A percentile compares a stretch with the other conserved stretches of the same genome.
Evolutionary conservation across 306 rosid genomes (phyloP).

Genomic region (Betula pendula): DNA sequence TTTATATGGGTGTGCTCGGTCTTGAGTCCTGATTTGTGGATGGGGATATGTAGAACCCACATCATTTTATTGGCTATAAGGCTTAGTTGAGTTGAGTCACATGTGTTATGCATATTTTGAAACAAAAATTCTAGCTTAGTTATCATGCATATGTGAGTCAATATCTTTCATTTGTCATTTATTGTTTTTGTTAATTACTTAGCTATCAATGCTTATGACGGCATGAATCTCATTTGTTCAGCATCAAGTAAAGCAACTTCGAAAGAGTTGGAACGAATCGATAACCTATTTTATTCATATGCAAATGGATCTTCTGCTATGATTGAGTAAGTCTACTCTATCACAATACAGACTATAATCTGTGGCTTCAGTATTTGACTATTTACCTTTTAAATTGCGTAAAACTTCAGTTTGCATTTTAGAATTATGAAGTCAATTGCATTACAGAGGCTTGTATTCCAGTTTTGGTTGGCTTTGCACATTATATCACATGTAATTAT

Average conservation of each 20-base stretch:
- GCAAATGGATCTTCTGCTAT: conserved; percentile 74
- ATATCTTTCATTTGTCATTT: neutral
- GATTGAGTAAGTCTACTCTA: conserved; percentile 77
- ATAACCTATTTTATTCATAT: conserved; percentile 63
- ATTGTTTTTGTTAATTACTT: conserved; percentile 1
- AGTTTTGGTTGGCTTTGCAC: neutral
- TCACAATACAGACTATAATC: neutral
- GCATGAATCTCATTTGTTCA: conserved; percentile 38
- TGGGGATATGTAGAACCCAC: neutral
- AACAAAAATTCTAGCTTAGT: neutral
- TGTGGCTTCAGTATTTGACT: neutral
- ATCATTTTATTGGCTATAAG: neutral
- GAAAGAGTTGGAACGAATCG: conserved; percentile 84
- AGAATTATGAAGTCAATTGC: neutral
- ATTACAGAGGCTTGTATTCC: neutral
- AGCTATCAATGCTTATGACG: neutral
- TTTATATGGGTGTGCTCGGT: too few species aligned
- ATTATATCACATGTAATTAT: neutral
- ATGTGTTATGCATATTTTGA: neutral
- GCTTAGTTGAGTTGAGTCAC: neutral
- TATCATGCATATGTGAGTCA: neutral
- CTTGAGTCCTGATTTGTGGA: neutral
- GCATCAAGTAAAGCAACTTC: conserved; percentile 86
- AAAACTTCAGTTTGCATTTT: too few species aligned
- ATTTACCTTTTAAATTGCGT: conserved; percentile 9